Evolutionary conservation across 2,329 filamentous ascomycete genomes (phyloP).

Genomic region (Colletotrichum tanaceti): DNA sequence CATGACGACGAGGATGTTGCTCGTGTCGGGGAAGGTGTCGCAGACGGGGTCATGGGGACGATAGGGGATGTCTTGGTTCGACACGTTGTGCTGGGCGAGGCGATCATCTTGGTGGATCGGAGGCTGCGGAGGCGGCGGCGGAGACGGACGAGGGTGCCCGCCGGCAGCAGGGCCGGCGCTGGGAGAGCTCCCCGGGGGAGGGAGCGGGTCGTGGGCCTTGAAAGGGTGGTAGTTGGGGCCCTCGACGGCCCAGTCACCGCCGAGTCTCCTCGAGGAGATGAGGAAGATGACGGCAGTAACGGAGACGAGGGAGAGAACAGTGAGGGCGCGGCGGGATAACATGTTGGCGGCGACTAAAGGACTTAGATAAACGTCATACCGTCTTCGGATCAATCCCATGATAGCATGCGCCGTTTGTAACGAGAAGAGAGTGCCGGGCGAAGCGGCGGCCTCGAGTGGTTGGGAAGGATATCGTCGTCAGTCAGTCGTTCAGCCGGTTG

Average conservation of each 20-base stretch:
- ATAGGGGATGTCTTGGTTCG: slow-evolving; percentile 38
- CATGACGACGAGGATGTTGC: slow-evolving; percentile 62
- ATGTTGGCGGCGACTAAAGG: slow-evolving; percentile 41
- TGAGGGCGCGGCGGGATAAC: slow-evolving; percentile 47
- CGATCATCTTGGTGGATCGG: slow-evolving; percentile 20
- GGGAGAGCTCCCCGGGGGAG: slow-evolving; percentile 29
- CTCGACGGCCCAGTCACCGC: slow-evolving; percentile 47
- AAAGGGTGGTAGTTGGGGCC: slow-evolving; percentile 45
- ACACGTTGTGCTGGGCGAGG: slow-evolving; percentile 26
- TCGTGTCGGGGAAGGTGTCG: slow-evolving; percentile 56
- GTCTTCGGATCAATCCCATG: slow-evolving; percentile 36
- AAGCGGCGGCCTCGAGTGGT: not conserved
- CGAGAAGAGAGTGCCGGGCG: not conserved
- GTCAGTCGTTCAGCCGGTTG: not conserved
- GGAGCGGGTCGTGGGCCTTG: slow-evolving; percentile 22
- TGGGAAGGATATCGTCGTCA: not conserved
- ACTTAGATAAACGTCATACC: slow-evolving; percentile 34
- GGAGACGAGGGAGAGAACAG: slow-evolving; percentile 45
- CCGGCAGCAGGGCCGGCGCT: slow-evolving; percentile 33
- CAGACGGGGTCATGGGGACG: slow-evolving; percentile 48
- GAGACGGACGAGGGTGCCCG: not conserved
- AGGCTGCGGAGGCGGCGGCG: no score
- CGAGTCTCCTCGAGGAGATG: slow-evolving; percentile 49
- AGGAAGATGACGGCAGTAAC: slow-evolving; percentile 49
- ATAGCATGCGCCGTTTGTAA: slow-evolving; percentile 5